Percentiles rank a stretch among this genome's conserved stretches.
phyloP scores from a whole-genome alignment of 1,139 yeast species.

The Protomyces pachydermus region DNA sequence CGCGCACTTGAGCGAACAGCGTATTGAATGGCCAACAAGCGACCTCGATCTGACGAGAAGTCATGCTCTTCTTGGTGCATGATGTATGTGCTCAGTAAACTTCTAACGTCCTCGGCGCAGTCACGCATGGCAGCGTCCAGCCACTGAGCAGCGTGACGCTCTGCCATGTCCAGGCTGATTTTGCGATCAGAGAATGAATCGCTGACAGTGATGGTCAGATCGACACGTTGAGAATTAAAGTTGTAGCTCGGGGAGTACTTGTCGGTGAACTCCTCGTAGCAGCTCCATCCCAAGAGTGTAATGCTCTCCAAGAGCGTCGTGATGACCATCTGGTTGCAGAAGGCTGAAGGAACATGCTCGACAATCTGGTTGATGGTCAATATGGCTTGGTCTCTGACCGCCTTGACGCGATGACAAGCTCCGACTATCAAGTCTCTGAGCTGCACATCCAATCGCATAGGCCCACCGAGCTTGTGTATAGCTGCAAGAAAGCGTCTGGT shows the following conservation, averaged over 20 bases:
- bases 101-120: constrained; percentile 12
- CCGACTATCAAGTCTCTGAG: constrained; percentile 61
- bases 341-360: constrained; percentile 65
- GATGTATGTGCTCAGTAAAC: constrained; percentile 9
- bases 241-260: constrained; percentile 77
- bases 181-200: constrained; percentile 15
- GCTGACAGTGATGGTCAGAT: constrained; percentile 8
- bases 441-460: constrained; percentile 52
- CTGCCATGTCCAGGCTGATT: constrained; percentile 1
- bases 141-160: constrained; percentile 6
- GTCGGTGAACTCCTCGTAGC: constrained; percentile 78
- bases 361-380: constrained; percentile 71
- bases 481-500: constrained; percentile 51
- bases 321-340: constrained; percentile 68
- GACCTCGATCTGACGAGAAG: constrained; percentile 6
- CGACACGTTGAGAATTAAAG: constrained; percentile 50
- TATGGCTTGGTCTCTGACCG: constrained; percentile 75
- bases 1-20: constrained; percentile 3
- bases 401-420: constrained; percentile 72
- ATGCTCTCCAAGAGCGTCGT: constrained; percentile 77
- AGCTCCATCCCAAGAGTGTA: constrained; percentile 69
- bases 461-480: not conserved
- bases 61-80: constrained; percentile 1
- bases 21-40: constrained; percentile 8
- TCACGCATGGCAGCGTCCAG: constrained; percentile 17